Conservation (phyloP, 2,329 filamentous ascomycete species). For the Fusarium armeniacum region DNA sequence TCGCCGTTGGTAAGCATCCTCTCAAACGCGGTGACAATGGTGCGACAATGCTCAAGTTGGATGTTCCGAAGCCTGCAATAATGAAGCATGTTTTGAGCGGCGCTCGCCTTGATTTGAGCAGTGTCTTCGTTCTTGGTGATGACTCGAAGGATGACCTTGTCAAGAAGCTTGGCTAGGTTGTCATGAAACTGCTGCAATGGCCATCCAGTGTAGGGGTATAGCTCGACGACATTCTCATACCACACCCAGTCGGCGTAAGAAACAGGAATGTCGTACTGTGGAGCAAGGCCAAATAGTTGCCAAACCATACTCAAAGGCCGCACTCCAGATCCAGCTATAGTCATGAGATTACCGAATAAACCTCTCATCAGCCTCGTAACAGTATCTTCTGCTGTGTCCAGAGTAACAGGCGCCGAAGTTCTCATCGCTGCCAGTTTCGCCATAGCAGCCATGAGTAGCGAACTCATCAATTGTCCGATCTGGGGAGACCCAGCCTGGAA, state of each 20-base stretch:
- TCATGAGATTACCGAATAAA: conserved; percentile 22
- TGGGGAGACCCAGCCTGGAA: background rate
- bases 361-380: conserved; percentile 23
- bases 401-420: conserved; percentile 1
- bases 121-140: conserved; percentile 20
- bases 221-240: conserved; percentile 27
- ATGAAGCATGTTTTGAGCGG: background rate
- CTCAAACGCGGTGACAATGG: conserved; percentile 11
- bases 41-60: conserved; percentile 25
- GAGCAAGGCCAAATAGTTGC: conserved; percentile 9
- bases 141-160: conserved; percentile 23
- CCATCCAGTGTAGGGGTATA: conserved; percentile 29
- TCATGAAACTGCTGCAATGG: conserved; percentile 14
- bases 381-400: conserved; percentile 18
- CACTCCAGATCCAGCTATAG: conserved; percentile 13
- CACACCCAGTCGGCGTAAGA: conserved; percentile 7
- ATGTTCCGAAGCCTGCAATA: conserved; percentile 28
- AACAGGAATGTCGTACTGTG: conserved; percentile 14
- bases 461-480: conserved; percentile 27
- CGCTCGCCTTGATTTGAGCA: conserved; percentile 3
- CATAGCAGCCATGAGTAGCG: conserved; percentile 28
- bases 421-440: conserved; percentile 19
- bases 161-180: conserved; percentile 18
- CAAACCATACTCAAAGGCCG: conserved; percentile 32
- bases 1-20: conserved; percentile 3